A percentile compares a stretch with the other conserved stretches of the same genome.
Evolutionary conservation across 2,329 filamentous ascomycete species (phyloP).

Genomic region (Aspergillus neotritici): DNA sequence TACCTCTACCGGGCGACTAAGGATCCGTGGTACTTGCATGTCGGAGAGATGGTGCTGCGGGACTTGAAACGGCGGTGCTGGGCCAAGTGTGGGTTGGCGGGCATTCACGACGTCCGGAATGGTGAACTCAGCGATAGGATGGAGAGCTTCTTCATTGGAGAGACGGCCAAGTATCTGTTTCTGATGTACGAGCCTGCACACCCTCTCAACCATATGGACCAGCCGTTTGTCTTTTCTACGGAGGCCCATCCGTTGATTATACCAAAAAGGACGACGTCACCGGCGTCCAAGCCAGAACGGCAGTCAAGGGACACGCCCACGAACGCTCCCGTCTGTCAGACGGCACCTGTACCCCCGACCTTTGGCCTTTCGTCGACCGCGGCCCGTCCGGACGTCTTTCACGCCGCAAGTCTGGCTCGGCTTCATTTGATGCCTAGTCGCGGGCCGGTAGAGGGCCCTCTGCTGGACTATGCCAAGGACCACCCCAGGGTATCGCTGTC

Average conservation of each 20-base stretch:
- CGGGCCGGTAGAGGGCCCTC: conserved; percentile 53
- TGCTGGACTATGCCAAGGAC: conserved; percentile 49
- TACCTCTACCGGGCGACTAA: conserved; percentile 89
- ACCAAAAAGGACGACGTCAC: conserved; percentile 46
- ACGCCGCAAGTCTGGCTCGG: conserved; percentile 78
- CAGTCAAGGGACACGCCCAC: conserved; percentile 6
- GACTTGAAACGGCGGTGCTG: conserved; percentile 87
- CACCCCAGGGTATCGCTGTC: conserved; percentile 52
- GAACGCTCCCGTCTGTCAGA: conserved; percentile 58
- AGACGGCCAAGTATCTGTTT: conserved; percentile 94
- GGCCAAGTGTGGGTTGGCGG: conserved; percentile 89
- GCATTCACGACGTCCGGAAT: conserved; percentile 72
- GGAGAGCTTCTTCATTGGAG: conserved; percentile 97
- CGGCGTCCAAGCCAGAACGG: conserved; percentile 7
- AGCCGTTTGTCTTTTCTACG: conserved; percentile 87
- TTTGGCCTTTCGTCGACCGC: conserved; percentile 75
- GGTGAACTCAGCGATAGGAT: conserved; percentile 89
- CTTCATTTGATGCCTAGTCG: conserved; percentile 65
- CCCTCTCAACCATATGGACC: conserved; percentile 80
- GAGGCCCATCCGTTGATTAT: conserved; percentile 92
- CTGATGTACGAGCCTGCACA: conserved; percentile 81
- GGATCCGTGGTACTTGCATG: conserved; percentile 93
- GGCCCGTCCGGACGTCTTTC: conserved; percentile 74
- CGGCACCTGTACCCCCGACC: conserved; percentile 53
- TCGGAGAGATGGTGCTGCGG: conserved; percentile 88